Evolutionary conservation across 176 grass and related monocot genomes (phyloP).

Genomic region (Puccinellia tenuiflora): DNA sequence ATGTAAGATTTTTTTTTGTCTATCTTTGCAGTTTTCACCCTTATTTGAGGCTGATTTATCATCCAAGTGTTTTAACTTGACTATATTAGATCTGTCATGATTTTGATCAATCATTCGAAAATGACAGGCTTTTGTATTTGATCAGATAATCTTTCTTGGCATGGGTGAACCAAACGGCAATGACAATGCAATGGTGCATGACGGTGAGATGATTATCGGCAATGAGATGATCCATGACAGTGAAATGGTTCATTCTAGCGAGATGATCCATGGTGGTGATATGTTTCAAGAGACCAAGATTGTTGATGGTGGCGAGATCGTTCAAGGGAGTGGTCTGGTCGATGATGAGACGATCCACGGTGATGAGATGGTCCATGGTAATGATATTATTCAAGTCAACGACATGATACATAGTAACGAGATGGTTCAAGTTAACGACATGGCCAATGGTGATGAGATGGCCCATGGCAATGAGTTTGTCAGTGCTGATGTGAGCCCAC

Average conservation of each 20-base stretch:
- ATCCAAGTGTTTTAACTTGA: not conserved
- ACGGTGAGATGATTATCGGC: not conserved
- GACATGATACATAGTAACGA: not conserved
- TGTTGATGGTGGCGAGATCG: not conserved
- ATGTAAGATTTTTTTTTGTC: not conserved
- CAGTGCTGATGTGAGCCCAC: not conserved
- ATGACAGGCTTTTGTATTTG: not conserved
- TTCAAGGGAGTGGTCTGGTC: not conserved
- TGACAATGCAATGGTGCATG: conserved; percentile 1
- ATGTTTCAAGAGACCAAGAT: not conserved
- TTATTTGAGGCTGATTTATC: not conserved
- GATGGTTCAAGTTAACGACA: not conserved
- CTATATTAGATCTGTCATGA: not conserved
- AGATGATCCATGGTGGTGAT: not conserved
- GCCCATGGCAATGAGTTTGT: not conserved
- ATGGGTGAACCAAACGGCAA: conserved; percentile 7
- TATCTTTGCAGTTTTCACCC: not conserved
- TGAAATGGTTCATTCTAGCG: conserved; percentile 1
- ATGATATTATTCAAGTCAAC: not conserved
- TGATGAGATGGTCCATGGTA: not conserved
- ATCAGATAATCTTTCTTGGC: not conserved
- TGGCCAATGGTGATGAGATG: conserved; percentile 1
- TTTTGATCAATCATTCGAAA: not conserved
- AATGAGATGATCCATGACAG: not conserved
- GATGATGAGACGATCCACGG: not conserved